Conservation (phyloP, 768 basidiomycete genomes). For the Pholiota conissans region DNA sequence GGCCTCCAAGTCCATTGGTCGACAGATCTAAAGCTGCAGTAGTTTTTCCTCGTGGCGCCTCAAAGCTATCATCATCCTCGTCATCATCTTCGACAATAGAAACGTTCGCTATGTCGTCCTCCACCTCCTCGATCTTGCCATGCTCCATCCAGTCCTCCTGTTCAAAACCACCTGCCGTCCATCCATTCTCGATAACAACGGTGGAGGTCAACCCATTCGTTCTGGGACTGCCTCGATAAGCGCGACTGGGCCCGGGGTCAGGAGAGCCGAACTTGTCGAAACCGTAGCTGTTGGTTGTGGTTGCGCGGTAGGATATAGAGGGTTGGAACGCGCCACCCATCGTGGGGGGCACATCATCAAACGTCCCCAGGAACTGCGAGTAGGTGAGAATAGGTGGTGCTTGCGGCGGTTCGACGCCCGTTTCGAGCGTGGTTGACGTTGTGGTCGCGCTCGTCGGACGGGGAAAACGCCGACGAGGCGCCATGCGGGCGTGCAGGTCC, state of each 20-base stretch:
- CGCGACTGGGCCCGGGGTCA: constrained; percentile 21
- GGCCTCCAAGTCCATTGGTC: constrained; percentile 8
- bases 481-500: constrained; percentile 23
- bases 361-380: constrained; percentile 22
- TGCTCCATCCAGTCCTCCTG: constrained; percentile 21
- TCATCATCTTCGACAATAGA: constrained; percentile 10
- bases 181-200: constrained; percentile 23
- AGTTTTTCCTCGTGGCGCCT: constrained; percentile 13
- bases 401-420: constrained; percentile 9
- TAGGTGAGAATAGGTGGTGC: constrained; percentile 14
- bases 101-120: constrained; percentile 19
- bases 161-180: constrained; percentile 25
- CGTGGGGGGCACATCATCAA: constrained; percentile 16
- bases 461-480: constrained; percentile 21
- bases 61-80: constrained; percentile 14
- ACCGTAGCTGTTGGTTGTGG: constrained; percentile 12
- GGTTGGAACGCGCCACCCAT: constrained; percentile 14
- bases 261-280: constrained; percentile 7
- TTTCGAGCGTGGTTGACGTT: constrained; percentile 15
- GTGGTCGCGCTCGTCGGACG: constrained; percentile 17
- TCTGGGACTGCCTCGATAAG: constrained; percentile 11
- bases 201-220: constrained; percentile 3
- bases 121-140: constrained; percentile 32
- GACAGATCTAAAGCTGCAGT: not conserved
- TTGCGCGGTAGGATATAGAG: constrained; percentile 14